Conservation (phyloP, 305 asterid genomes). For the Plantago coronopus region DNA sequence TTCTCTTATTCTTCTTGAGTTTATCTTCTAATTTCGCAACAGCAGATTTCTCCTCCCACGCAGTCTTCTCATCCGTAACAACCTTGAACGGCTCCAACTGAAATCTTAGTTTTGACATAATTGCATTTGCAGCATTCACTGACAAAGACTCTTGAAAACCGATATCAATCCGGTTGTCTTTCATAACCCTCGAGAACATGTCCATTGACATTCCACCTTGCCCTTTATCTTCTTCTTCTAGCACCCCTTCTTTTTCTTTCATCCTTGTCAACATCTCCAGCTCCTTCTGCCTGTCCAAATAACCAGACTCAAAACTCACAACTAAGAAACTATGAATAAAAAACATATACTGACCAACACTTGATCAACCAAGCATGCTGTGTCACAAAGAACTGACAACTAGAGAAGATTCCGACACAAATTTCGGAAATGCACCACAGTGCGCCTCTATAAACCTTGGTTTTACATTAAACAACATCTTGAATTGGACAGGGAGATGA, state of each 20-base stretch:
- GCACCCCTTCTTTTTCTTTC: slow-evolving; percentile 40
- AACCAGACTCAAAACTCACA: slow-evolving; percentile 19
- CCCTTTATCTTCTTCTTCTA: slow-evolving; percentile 31
- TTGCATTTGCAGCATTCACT: slow-evolving; percentile 57
- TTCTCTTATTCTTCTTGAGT: slow-evolving; percentile 68
- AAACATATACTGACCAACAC: not conserved
- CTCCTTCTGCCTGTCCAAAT: slow-evolving; percentile 61
- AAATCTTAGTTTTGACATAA: slow-evolving; percentile 55
- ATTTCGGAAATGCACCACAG: too few relatives aligned
- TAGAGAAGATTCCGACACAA: too few relatives aligned
- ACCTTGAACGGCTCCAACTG: slow-evolving; percentile 83
- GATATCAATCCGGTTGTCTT: slow-evolving; percentile 38
- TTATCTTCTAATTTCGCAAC: slow-evolving; percentile 57
- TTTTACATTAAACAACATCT: too few relatives aligned
- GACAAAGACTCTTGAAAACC: slow-evolving; percentile 48
- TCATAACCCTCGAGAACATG: slow-evolving; percentile 37
- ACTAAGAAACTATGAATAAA: not conserved
- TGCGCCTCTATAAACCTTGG: too few relatives aligned
- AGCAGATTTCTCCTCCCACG: slow-evolving; percentile 92
- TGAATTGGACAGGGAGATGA: too few relatives aligned
- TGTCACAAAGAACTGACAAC: not conserved
- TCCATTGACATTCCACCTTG: slow-evolving; percentile 29
- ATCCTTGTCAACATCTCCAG: slow-evolving; percentile 51
- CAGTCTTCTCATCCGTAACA: slow-evolving; percentile 57
- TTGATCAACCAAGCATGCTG: not conserved